Evolutionary conservation across 2,329 filamentous ascomycete species (phyloP), one percentile per base, ranked within the genome.

Genomic region (Aspergillus sp.): DNA sequence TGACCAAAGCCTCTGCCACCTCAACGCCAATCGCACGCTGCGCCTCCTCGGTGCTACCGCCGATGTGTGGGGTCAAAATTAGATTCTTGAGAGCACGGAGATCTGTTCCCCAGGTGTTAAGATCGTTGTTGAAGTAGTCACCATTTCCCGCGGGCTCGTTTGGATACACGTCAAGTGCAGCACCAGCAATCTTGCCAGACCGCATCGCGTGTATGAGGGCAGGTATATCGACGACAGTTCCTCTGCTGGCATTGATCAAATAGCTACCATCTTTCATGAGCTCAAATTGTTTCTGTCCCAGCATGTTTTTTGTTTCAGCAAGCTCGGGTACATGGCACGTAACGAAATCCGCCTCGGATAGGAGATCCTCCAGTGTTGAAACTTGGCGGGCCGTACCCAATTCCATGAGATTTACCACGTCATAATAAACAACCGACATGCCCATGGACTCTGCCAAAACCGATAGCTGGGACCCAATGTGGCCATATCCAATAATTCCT

Each of bases 341-440:
- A 59, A 99, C 87, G 68, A 98, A 99, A 76, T 99, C 95, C 45
- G 93, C 87, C 66, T 88, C 81, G 56, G 84, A 80, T 45, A 99
- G 85, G 40, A 99, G 86, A 19, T 83, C 85, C 33, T 93, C 84
- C 21, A 99, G 80, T 1, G 85, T 89, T 5, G 88, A 80, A 40
- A 98, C 90, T 74, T 98, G 95, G 65, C 84, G 87, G 33, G 93
- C 87, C 11, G 90, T 96, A 56, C 95, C 95, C 73, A 99, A 80
- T 45, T 90, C 90, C 95, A 99, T 99, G 66, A 98, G 83, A 66
- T 93, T 96, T 62, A 96, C 78, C 6, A 96, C 87, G 75, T 99
- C 95, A 76, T 96, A 98, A 82, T 97, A 99, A 68, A 98, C 93
- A 69, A 99, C 95, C 15, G 84, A 87, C 93, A 99, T 97, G 50